phyloP scores from a whole-genome alignment of 2,329 filamentous ascomycete species.

The Colletotrichum camelliae region DNA sequence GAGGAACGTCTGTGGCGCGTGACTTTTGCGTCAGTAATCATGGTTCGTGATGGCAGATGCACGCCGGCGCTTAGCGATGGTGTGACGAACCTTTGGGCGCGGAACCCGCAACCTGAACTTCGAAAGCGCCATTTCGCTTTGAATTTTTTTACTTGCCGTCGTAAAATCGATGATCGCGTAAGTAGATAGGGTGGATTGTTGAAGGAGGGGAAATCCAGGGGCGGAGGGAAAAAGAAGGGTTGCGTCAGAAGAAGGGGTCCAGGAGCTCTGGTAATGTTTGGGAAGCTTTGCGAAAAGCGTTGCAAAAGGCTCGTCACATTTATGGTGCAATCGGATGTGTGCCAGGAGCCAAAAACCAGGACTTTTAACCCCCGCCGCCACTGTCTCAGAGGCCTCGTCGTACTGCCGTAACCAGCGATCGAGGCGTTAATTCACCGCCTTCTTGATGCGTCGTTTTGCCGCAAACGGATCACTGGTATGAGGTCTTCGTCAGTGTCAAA shows the following conservation, averaged over 20 bases:
- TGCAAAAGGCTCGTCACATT: not conserved
- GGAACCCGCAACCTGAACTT: conserved; percentile 29
- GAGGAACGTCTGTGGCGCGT: conserved; percentile 76
- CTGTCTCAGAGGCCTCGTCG: too few species aligned
- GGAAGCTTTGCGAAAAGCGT: not conserved
- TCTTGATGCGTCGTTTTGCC: too few species aligned
- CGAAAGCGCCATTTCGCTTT: conserved; percentile 1
- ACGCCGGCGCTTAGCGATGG: not conserved
- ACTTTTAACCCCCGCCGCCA: too few species aligned
- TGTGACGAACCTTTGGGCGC: conserved; percentile 29
- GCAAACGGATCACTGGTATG: too few species aligned
- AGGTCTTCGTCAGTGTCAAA: too few species aligned
- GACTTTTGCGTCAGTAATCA: not conserved
- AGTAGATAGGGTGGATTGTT: not conserved
- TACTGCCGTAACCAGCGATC: too few species aligned
- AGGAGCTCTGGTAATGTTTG: conserved; percentile 8
- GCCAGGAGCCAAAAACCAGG: too few species aligned
- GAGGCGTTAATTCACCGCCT: too few species aligned
- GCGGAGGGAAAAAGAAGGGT: not conserved
- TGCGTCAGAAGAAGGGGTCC: conserved; percentile 15
- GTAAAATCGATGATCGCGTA: not conserved
- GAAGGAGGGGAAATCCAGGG: not conserved
- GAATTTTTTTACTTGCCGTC: not conserved
- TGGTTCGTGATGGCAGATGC: not conserved
- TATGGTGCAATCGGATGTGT: too few species aligned